Percentiles rank a stretch among this genome's conserved stretches.
phyloP scores from a whole-genome alignment of 2,329 filamentous ascomycete species.

The Polytolypa hystricis region DNA sequence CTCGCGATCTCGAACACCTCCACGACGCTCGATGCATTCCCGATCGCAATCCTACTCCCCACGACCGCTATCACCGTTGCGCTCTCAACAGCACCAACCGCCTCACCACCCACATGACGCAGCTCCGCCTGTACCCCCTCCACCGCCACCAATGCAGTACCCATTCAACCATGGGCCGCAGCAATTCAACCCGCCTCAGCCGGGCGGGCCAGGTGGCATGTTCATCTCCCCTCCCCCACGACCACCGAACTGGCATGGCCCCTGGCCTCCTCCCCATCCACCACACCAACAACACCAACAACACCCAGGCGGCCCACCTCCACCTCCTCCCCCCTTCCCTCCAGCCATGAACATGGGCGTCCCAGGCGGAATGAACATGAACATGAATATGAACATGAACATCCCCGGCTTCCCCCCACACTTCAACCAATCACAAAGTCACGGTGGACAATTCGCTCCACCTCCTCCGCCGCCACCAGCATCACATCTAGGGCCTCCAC shows the following conservation, averaged over 20 bases:
- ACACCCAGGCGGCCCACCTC: slow-evolving; percentile 8
- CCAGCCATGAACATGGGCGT: slow-evolving; percentile 6
- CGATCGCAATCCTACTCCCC: slow-evolving; percentile 25
- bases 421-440: slow-evolving; percentile 1
- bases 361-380: slow-evolving; percentile 8
- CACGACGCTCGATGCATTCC: slow-evolving; percentile 16
- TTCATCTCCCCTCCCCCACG: slow-evolving; percentile 19
- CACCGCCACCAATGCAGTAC: slow-evolving; percentile 11
- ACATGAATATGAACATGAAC: slow-evolving; percentile 10
- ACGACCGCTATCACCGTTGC: slow-evolving; percentile 15
- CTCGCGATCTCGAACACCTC: slow-evolving; percentile 19
- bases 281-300: slow-evolving; percentile 20
- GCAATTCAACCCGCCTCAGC: slow-evolving; percentile 8
- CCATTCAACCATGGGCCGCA: slow-evolving; percentile 6
- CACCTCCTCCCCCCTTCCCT: slow-evolving; percentile 5
- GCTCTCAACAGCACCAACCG: slow-evolving; percentile 10
- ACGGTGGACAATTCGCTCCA: slow-evolving; percentile 5
- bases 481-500: too few relatives aligned
- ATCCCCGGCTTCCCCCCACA: slow-evolving; percentile 9
- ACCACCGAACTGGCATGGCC: slow-evolving; percentile 23
- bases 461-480: slow-evolving; percentile 8
- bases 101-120: slow-evolving; percentile 11
- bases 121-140: slow-evolving; percentile 7
- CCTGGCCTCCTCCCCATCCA: slow-evolving; percentile 27
- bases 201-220: slow-evolving; percentile 7